These are phyloP conservation scores for Lactarius pseudohatsudake DNA, from an alignment of 768 basidiomycete genomes.

Conservation along the genomic window DNA sequence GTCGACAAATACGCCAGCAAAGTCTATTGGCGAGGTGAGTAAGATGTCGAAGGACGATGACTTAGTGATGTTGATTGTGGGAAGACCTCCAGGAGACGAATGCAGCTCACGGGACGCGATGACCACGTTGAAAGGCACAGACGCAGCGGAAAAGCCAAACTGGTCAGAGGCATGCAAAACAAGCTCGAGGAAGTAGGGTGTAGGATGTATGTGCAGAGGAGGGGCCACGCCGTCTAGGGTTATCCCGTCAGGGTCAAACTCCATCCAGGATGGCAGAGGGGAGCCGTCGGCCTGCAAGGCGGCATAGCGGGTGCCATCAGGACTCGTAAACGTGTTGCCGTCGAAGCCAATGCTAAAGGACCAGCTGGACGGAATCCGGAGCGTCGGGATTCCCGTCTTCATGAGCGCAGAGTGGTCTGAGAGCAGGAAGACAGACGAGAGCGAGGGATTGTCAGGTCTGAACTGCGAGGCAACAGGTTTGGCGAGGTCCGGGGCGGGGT, in stretches of 20 bases:
- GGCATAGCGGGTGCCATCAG: constrained; percentile 57
- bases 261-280: constrained; percentile 71
- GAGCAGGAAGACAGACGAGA: constrained; percentile 76
- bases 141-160: constrained; percentile 64
- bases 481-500: constrained; percentile 53
- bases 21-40: constrained; percentile 56
- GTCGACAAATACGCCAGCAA: constrained; percentile 63
- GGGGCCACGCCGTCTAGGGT: constrained; percentile 84
- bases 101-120: constrained; percentile 71
- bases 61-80: constrained; percentile 71
- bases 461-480: constrained; percentile 61
- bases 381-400: constrained; percentile 45
- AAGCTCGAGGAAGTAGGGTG: constrained; percentile 49
- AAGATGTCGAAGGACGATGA: constrained; percentile 52
- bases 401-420: constrained; percentile 57
- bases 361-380: constrained; percentile 80
- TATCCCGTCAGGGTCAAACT: constrained; percentile 61
- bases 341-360: constrained; percentile 88
- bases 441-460: constrained; percentile 52
- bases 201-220: constrained; percentile 37
- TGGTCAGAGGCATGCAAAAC: constrained; percentile 69
- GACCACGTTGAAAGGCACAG: constrained; percentile 61
- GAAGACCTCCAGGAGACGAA: constrained; percentile 44
- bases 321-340: constrained; percentile 55
- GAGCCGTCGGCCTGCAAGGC: constrained; percentile 67